These are phyloP conservation scores for Mycosphaerella sp. DNA, from an alignment of 2,329 filamentous ascomycete genomes.

Conservation along the genomic window DNA sequence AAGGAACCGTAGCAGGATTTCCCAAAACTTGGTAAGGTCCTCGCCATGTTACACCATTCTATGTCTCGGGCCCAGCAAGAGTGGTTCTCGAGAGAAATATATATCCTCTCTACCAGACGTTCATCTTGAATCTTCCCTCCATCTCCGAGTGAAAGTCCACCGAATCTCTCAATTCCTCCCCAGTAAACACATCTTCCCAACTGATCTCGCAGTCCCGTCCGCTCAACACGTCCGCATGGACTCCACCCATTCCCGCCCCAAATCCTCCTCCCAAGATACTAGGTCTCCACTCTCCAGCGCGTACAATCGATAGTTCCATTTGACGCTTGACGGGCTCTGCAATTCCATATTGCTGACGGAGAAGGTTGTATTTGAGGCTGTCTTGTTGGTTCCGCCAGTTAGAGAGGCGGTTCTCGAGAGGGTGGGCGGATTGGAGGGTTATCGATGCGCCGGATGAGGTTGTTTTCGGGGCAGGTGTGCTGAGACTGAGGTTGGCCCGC, in stretches of 20 bases:
- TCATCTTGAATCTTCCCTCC: constrained; percentile 85
- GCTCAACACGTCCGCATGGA: constrained; percentile 81
- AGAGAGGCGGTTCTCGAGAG: constrained; percentile 82
- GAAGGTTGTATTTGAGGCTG: constrained; percentile 74
- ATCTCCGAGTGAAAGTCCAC: constrained; percentile 80
- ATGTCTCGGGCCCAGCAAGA: constrained; percentile 3
- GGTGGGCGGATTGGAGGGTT: constrained; percentile 65
- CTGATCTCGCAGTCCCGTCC: constrained; percentile 69
- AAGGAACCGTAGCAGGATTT: no score
- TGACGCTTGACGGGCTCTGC: constrained; percentile 85
- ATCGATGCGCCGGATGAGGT: constrained; percentile 38
- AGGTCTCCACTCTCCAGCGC: constrained; percentile 73
- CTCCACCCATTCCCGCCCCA: constrained; percentile 30
- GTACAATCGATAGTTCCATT: constrained; percentile 90
- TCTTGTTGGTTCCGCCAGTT: constrained; percentile 90
- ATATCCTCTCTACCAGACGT: constrained; percentile 35
- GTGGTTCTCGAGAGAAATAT: background rate
- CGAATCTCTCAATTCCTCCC: constrained; percentile 62
- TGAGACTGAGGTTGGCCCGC: constrained; percentile 67
- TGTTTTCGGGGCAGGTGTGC: constrained; percentile 42
- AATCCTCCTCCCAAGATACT: constrained; percentile 54
- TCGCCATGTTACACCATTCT: background rate
- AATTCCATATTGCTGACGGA: constrained; percentile 83
- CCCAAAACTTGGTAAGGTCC: no score
- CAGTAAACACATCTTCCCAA: constrained; percentile 92